phyloP scores from a whole-genome alignment of 208 protist species.

The Angomonas deanei region DNA sequence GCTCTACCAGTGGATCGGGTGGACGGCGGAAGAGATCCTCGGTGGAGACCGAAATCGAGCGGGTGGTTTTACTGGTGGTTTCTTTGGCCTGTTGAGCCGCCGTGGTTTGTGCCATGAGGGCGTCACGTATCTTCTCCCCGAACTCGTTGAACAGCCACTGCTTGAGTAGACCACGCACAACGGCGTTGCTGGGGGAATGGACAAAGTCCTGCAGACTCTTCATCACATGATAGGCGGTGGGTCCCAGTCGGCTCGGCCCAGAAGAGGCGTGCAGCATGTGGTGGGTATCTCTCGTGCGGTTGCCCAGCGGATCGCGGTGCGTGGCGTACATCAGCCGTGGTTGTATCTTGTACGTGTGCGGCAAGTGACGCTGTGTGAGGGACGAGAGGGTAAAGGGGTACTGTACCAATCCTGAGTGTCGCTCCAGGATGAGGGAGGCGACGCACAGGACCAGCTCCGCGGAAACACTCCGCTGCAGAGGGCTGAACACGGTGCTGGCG shows the following conservation, averaged over 20 bases:
- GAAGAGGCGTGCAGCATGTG: neutral
- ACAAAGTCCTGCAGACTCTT: constrained; percentile 36
- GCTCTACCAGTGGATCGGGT: neutral
- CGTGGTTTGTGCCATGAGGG: neutral
- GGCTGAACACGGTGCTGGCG: neutral
- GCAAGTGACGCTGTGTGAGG: constrained; percentile 33
- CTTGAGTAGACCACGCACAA: constrained; percentile 24
- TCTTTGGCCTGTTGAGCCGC: neutral
- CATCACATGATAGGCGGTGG: constrained; percentile 39
- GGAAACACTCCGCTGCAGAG: constrained; percentile 14
- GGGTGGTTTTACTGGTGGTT: neutral
- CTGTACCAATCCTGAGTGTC: constrained; percentile 41
- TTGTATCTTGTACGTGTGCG: constrained; percentile 13
- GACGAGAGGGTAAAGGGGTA: constrained; percentile 52
- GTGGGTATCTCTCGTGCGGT: neutral
- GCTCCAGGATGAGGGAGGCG: constrained; percentile 43
- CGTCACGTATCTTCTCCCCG: constrained; percentile 11
- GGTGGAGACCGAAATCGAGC: neutral
- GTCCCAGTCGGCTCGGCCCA: constrained; percentile 16
- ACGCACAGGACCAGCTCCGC: constrained; percentile 61
- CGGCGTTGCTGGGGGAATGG: constrained; percentile 19
- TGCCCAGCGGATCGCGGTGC: neutral
- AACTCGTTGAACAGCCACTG: constrained; percentile 33
- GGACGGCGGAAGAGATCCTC: neutral
- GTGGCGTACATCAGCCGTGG: constrained; percentile 11